Base-by-base conservation (phyloP, 1,284 basidiomycete species). In the Cutaneotrichosporon dermatis region DNA sequence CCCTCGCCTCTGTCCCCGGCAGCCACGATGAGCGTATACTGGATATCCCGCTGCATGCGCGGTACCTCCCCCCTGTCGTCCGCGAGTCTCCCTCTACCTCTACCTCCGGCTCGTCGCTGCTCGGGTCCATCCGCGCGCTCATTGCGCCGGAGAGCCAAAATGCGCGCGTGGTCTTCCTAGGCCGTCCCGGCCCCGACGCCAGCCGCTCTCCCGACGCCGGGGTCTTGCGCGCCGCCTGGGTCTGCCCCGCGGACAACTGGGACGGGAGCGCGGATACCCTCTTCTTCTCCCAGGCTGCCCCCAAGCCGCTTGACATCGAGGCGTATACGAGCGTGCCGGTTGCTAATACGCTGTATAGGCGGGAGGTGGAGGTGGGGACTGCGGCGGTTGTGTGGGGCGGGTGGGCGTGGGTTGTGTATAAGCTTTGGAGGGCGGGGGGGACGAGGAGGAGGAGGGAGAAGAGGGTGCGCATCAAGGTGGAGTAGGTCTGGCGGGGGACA, bases 31-130 rank as follows among this genome's bases (percentile, higher is more conserved):
- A 25, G 25, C 25, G 25, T 2, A 3, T 25, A 25, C 25, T 25
- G 2, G 48, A 10, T 4, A 57, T 76, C 11, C 74, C 73, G 0
- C 58, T 76, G n/a, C 74, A 76, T 57, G 70, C 64, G 39, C 57
- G 74, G n/a, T 76, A 76, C 57, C 61, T 74, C 3, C 40, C 51
- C 1, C 72, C 74, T 39, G 37, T 41, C 0, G 25, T 25, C 6
- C 44, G 10, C 34, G 13, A n/a, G 25, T 25, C 25, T 25, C 25
- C 25, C 25, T 25, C 25, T 25, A 25, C 25, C 25, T 25, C 25
- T 25, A 3, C 25, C 25, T 25, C 25, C 25, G 25, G 25, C 25
- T 25, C 25, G 25, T 25, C 25, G 25, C 25, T 25, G 25, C 25
- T 25, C 25, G 25, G 25, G 25, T 25, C 25, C 25, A 25, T 25